Evolutionary conservation across 192 early-diverging fungal genomes (phyloP), one percentile per base, ranked within the genome.

Genomic region (Dimargaris xerosporica): DNA sequence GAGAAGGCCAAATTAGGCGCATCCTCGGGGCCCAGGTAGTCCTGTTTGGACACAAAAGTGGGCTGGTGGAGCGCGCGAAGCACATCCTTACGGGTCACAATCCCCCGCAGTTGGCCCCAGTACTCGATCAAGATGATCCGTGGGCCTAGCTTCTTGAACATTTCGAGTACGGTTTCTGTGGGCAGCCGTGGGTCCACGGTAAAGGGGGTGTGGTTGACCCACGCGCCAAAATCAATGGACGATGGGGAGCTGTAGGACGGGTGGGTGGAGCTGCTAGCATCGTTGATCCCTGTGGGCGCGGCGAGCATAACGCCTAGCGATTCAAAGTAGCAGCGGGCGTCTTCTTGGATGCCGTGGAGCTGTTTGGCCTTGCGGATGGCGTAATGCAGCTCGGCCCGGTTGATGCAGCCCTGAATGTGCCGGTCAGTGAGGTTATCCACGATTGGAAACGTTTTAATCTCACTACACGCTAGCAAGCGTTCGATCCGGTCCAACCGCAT

Each of bases 101-200:
- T 65, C 11, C 88, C 88, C 5, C 78, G 72, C 30, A 88, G 64
- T 56, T 72, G 77, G 30, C 82, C 85, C n/a, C 72, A 70, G 54
- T 79, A 71, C 65, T 85, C 84, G 25, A 90, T 78, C 21, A 88
- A 67, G 29, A 90, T 75, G 10, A 84, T 76, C 10, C 84, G 77
- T 19, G 88, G 88, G 11, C 87, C 89, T 56, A 91, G 77, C 72
- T 91, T 88, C 58, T 86, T 86, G 65, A 91, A 91, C 46, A 91
- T 78, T 71, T 90, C 85, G 65, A 88, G 75, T 0, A 85, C 85
- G 0, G 85, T 88, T 61, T 88, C 89, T 12, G 85, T 70, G 1
- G 86, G 74, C 28, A 79, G 73, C 31, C 80, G 75, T 23, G 87
- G 88, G 16, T 82, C 71, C 19, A 90, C 85, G 0, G 82, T 83